Conservation (phyloP, 805 yeast species). For the Cyberlindnera maritima region DNA sequence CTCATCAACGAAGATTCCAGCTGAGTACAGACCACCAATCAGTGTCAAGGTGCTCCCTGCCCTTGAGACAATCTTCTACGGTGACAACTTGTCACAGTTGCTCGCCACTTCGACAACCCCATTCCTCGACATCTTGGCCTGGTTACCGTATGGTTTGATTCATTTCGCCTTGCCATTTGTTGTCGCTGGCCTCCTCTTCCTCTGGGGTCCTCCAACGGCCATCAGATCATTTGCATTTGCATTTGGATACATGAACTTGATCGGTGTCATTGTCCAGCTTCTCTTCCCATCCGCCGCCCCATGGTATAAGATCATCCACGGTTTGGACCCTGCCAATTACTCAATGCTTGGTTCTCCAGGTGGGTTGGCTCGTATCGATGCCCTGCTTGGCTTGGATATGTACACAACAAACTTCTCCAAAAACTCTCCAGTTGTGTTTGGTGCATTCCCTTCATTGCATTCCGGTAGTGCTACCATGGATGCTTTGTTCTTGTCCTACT, state of each 20-base stretch:
- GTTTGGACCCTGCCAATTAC: conserved; percentile 86
- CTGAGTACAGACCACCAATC: conserved; percentile 79
- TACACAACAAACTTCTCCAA: conserved; percentile 75
- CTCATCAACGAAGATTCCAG: conserved; percentile 71
- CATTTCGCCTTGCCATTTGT: conserved; percentile 92
- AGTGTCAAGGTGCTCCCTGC: conserved; percentile 87
- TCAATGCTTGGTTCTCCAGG: conserved; percentile 94
- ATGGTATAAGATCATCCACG: conserved; percentile 87
- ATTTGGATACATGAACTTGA: conserved; percentile 89
- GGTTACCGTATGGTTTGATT: conserved; percentile 91
- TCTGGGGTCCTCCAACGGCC: conserved; percentile 90
- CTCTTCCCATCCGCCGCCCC: conserved; percentile 95
- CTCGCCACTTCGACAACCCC: conserved; percentile 70
- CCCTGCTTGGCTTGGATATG: conserved; percentile 71
- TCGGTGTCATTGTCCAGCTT: conserved; percentile 82
- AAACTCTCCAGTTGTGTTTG: conserved; percentile 90
- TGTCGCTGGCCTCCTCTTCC: conserved; percentile 69
- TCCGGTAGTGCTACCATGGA: conserved; percentile 95
- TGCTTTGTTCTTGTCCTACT: conserved; percentile 77
- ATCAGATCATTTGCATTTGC: conserved; percentile 85
- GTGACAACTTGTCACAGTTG: conserved; percentile 83
- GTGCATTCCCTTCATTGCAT: conserved; percentile 86
- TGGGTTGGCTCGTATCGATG: conserved; percentile 86
- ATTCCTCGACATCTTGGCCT: conserved; percentile 77
- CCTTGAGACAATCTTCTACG: conserved; percentile 86